phyloP scores from a whole-genome alignment of 2,329 filamentous ascomycete genomes.

The Epichloe typhina region DNA sequence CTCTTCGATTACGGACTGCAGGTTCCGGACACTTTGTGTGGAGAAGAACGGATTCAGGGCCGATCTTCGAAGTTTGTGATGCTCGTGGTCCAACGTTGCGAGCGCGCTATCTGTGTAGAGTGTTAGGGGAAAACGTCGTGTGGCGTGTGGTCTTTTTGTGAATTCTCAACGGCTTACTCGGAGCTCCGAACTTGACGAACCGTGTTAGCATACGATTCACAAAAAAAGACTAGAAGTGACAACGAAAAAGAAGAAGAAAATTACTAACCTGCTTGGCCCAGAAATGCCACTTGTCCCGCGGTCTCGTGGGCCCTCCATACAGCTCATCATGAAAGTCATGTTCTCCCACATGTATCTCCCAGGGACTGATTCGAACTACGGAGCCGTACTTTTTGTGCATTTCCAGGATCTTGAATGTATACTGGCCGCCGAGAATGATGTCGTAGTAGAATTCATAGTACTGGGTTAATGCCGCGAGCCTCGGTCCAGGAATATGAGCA shows the following conservation, averaged over 20 bases:
- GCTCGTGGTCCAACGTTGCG: constrained; percentile 22
- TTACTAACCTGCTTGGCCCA: constrained; percentile 21
- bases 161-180: constrained; percentile 12
- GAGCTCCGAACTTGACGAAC: constrained; percentile 18
- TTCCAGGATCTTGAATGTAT: constrained; percentile 26
- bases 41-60: constrained; percentile 26
- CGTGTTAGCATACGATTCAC: not conserved
- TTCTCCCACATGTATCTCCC: constrained; percentile 26
- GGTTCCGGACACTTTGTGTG: constrained; percentile 22
- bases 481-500: constrained; percentile 25
- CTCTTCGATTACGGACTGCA: constrained; percentile 25
- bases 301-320: constrained; percentile 19
- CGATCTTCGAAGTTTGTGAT: constrained; percentile 20
- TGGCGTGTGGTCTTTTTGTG: not conserved
- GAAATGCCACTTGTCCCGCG: constrained; percentile 22
- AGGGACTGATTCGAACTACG: constrained; percentile 26
- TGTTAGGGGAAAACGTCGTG: constrained; percentile 1
- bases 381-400: constrained; percentile 29
- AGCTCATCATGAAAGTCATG: constrained; percentile 27
- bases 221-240: not conserved
- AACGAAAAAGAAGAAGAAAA: not conserved
- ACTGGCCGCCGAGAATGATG: constrained; percentile 26
- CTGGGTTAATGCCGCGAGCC: constrained; percentile 24
- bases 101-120: constrained; percentile 18
- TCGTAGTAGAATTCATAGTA: constrained; percentile 32